Base-by-base conservation (phyloP, 257 asterid species). In the Thymus mandschuricus region DNA sequence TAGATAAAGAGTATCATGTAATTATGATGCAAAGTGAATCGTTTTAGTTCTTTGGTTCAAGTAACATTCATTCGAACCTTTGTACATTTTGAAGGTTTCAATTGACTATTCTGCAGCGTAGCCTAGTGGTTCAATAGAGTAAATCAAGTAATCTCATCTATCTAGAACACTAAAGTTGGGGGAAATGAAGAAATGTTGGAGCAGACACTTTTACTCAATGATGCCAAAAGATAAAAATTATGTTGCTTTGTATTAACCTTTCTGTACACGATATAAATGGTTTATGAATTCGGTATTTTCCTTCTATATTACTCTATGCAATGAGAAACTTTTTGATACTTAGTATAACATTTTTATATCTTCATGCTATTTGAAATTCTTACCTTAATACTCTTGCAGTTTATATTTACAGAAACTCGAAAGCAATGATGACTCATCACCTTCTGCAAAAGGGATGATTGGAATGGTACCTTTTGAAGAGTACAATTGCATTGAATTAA, bases 401-500 rank as follows among this genome's bases (percentile, higher is more conserved):
- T 10, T 41, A 63, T 59, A 71, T 41, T 65, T 57, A 56, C 88
- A 90, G 96, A 86, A 72, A 67, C 88, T 88, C 43, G 96, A 86
- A 80, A 80, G 77, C 70, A 86, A 85, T 75, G 87, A 81, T 61
- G 76, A 75, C 52, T 72, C 75, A 13, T 63, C 76, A 54, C 86
- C 87, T 51, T 79, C 91, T 50, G 62, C 81, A 56, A 74, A 85
- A 56, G 86, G 81, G 56, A 66, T 82, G 72, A 86, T 87, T 34
- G 92, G 96, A 76, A 68, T 87, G 74, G 66, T 86, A 78, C 88
- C 95, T 68, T 83, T 89, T 6, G 87, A 81, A 67, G 84, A 85
- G 77, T 84, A 84, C 70, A 88, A 95, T 10, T 80, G 83, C 74
- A 90, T 90, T 45, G 97, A 90, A 80, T 79, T 88, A 63, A 76